Base-by-base conservation (phyloP, 1,139 yeast species). In the Pichia sp. region DNA sequence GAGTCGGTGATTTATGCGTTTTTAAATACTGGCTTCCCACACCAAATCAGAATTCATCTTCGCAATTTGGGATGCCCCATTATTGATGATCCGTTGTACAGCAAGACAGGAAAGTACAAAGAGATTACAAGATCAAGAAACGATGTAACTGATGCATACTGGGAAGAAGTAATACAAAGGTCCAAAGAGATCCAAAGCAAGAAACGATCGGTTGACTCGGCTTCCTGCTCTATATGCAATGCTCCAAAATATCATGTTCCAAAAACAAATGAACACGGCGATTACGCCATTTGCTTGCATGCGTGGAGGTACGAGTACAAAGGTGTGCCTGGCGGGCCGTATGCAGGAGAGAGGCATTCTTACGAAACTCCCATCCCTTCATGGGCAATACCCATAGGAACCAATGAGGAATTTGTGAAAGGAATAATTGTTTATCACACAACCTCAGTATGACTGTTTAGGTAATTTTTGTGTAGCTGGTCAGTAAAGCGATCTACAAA, bases 1-100 rank as follows among this genome's bases (percentile, higher is more conserved):
- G 76, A 82, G 54, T 78, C 84, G 47, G 65, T 86, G 0, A 83
- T 87, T 0, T 59, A 72, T 45, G 85, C 92, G 62, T 72, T 71
- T 57, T 90, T 92, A 0, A 59, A 78, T 11, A 82, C 92, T 0
- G 95, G 95, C 0, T 76, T 85, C 61, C 85, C 87, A 62, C 95
- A 87, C 67, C 95, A 87, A 66, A 85, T 87, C 19, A 72, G 95
- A 54, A 84, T 87, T 4, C 95, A 87, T 68, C 67, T 87, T 30
- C 75, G 87, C 30, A 77, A 82, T 52, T 54, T 84, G 49, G 89
- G 89, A 0, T 72, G 64, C 58, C 92, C 95, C 0, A 87, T 87
- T 11, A 75, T 74, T 0, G 84, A 85, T 61, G 95, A 87, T 64
- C 75, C 76, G 13, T 68, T 82, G n/a, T 86, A 85, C 65, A 74